Percentiles rank a stretch among this genome's conserved stretches.
Conservation (phyloP, 2,329 filamentous ascomycete genomes). For the Ophiostoma novo-ulmi region DNA sequence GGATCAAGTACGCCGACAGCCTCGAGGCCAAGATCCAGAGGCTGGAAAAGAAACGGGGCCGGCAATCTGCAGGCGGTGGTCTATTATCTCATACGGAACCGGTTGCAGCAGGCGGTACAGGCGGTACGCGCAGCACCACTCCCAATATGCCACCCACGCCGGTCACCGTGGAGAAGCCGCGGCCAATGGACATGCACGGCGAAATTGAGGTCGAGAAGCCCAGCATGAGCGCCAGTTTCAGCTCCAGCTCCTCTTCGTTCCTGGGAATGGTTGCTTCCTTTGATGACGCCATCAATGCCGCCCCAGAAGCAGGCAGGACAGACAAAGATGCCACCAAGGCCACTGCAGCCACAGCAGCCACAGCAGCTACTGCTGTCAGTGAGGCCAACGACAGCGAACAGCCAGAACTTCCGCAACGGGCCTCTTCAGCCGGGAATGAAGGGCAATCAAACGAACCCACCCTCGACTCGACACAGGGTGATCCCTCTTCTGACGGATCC, state of each 20-base stretch:
- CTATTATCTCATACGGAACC: not conserved
- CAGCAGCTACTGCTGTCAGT: not conserved
- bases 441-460: not conserved
- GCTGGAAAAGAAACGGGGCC: slow-evolving; percentile 37
- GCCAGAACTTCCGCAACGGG: not conserved
- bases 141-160: not conserved
- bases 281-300: not conserved
- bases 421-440: not conserved
- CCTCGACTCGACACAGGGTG: slow-evolving; percentile 25
- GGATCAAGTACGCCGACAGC: slow-evolving; percentile 43
- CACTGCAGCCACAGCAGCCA: too few relatives aligned
- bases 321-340: not conserved
- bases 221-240: slow-evolving; percentile 17
- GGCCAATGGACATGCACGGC: not conserved
- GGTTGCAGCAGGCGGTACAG: not conserved
- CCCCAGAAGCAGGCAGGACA: not conserved
- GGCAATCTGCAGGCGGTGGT: not conserved
- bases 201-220: slow-evolving; percentile 18
- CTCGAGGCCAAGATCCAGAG: slow-evolving; percentile 42
- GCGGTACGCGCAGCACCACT: not conserved
- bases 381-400: not conserved
- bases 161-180: slow-evolving; percentile 4
- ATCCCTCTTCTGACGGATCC: slow-evolving; percentile 17
- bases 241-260: slow-evolving; percentile 21
- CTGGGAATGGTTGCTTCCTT: not conserved